These are phyloP conservation scores for Brassica carinata DNA, from an alignment of 345 rosid species.

Conservation along the genomic window DNA sequence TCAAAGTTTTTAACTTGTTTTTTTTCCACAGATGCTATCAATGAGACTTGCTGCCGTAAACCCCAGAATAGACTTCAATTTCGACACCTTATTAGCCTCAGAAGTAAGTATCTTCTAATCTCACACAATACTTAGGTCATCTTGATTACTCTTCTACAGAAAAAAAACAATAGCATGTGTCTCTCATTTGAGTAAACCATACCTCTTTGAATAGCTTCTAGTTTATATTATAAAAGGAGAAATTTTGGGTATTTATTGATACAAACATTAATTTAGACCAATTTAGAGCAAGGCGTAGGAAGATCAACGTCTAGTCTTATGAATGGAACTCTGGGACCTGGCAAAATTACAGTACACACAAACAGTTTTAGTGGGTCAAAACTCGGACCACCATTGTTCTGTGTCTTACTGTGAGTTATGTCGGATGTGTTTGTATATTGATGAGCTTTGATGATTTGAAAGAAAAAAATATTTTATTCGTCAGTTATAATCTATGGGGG, in stretches of 20 bases:
- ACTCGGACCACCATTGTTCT: constrained; percentile 44
- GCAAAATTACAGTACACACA: constrained; percentile 26
- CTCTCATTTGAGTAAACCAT: constrained; percentile 21
- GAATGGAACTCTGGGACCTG: constrained; percentile 22
- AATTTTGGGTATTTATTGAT: constrained; percentile 26
- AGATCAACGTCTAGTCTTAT: constrained; percentile 31
- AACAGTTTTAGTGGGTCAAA: constrained; percentile 39
- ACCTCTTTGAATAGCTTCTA: constrained; percentile 23
- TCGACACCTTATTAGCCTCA: constrained; percentile 65
- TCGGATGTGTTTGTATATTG: constrained; percentile 32
- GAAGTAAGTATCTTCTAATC: constrained; percentile 62
- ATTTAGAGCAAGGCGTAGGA: constrained; percentile 34
- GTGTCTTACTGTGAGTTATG: constrained; percentile 37
- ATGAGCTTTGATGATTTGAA: constrained; percentile 16
- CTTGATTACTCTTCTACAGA: neutral
- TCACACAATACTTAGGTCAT: constrained; percentile 8
- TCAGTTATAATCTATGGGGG: constrained; percentile 33
- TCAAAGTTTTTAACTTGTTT: constrained; percentile 27
- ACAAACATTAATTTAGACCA: constrained; percentile 34
- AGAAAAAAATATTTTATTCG: neutral
- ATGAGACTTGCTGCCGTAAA: constrained; percentile 95
- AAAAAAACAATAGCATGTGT: neutral
- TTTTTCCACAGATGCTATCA: constrained; percentile 73
- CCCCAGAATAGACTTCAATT: constrained; percentile 79
- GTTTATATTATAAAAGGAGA: constrained; percentile 10